Base-by-base conservation (phyloP, 495 filamentous ascomycete species). In the Evernia prunastri region DNA sequence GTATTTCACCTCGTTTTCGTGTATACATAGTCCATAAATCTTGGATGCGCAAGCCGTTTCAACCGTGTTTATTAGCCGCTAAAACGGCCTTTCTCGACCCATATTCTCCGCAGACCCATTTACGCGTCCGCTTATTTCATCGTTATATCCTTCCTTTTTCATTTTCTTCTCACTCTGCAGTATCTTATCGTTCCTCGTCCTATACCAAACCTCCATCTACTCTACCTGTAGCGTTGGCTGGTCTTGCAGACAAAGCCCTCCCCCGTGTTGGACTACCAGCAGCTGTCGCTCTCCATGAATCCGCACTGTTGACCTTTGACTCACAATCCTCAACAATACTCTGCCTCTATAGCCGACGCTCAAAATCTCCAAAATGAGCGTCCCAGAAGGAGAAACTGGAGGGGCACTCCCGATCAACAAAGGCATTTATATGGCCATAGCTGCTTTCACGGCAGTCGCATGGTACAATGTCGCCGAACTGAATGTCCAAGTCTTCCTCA, bases 381-480 rank as follows among this genome's bases (percentile, higher is more conserved):
- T 20, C 2, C 59, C 56, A 7, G 56, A 67, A 37, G 69, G 69
- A n/a, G 60, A 54, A 45, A 67, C 69, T 12, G 67, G 63, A 36
- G 49, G 61, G 4, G 12, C 53, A 27, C 64, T 71, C 35, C 40
- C 36, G 11, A 62, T 42, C 23, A 33, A 67, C 29, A 58, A 60
- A 43, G 69, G 59, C 33, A 61, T 62, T 13, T 69, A 57, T 36
- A 74, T 76, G 68, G 72, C 71, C 17, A 69, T 81, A 9, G 65
- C 79, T 23, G 73, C 77, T 35, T 81, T 82, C 66, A 80, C 80
- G 60, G 72, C 74, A 3, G 67, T 82, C 25, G 75, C 78, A 36
- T 79, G 77, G 67, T 83, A 82, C 67, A 83, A 83, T 43, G 72
- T 79, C 64, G 67, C 76, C 53, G 81, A 83, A 63, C 71, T 83